Percentiles rank a stretch among this genome's conserved stretches.
These are phyloP conservation scores for Penicillium dipodomyicola DNA, from an alignment of 495 filamentous ascomycete genomes.

Conservation along the genomic window DNA sequence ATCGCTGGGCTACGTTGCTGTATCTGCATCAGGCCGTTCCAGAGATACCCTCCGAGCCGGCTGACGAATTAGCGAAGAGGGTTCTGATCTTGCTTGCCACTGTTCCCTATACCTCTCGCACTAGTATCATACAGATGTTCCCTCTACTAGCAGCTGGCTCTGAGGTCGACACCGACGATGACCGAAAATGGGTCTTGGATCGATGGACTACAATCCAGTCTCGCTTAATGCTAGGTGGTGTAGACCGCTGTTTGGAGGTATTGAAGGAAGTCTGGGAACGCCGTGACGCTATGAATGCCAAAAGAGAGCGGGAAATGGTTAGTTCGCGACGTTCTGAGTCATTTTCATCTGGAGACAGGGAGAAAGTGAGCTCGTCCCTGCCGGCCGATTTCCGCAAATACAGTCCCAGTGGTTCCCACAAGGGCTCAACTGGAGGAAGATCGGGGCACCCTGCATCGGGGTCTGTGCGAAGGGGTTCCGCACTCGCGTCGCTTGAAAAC, in stretches of 20 bases:
- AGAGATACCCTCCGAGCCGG: constrained; percentile 61
- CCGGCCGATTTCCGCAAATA: constrained; percentile 9
- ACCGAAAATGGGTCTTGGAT: constrained; percentile 65
- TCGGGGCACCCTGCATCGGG: constrained; percentile 6
- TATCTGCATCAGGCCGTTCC: constrained; percentile 79
- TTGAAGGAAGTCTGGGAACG: constrained; percentile 67
- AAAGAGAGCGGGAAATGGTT: constrained; percentile 21
- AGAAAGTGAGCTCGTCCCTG: constrained; percentile 12
- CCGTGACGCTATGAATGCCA: constrained; percentile 48
- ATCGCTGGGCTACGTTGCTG: constrained; percentile 71
- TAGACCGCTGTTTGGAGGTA: constrained; percentile 76
- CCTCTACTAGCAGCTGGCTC: constrained; percentile 71
- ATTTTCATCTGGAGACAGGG: constrained; percentile 9
- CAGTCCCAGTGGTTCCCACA: constrained; percentile 15
- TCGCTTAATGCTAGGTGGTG: constrained; percentile 68
- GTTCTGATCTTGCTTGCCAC: constrained; percentile 61
- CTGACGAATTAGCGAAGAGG: constrained; percentile 59
- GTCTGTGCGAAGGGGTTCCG: constrained; percentile 27
- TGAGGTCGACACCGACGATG: constrained; percentile 59
- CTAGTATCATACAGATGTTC: constrained; percentile 75
- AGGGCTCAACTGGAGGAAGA: constrained; percentile 10
- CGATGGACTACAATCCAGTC: constrained; percentile 63
- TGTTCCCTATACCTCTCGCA: constrained; percentile 60
- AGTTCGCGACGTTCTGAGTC: constrained; percentile 16
- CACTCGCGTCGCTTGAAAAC: constrained; percentile 41